Evolutionary conservation across 2,329 filamentous ascomycete species (phyloP).

Genomic region (Colletotrichum sp.): DNA sequence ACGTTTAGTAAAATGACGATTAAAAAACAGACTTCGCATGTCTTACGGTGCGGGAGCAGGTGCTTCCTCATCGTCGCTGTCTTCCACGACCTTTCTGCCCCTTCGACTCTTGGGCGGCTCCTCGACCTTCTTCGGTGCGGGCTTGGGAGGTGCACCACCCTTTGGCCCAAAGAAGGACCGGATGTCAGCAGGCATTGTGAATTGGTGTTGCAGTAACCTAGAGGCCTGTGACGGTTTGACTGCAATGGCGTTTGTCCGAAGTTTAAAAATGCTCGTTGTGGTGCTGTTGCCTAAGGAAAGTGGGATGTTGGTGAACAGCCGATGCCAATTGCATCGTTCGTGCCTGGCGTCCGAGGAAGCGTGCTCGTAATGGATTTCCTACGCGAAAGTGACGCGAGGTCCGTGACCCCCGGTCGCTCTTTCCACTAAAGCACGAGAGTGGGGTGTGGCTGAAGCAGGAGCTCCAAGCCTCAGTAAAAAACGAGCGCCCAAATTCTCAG

Average conservation of each 20-base stretch:
- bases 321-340: background rate
- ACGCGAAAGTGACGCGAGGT: constrained; percentile 52
- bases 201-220: background rate
- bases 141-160: constrained; percentile 60
- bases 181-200: constrained; percentile 80
- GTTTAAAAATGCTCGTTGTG: background rate
- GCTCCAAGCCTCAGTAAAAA: constrained; percentile 5
- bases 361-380: constrained; percentile 10
- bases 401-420: constrained; percentile 33
- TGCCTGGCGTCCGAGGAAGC: constrained; percentile 10
- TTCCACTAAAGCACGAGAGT: background rate
- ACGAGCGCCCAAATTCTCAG: constrained; percentile 24
- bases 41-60: constrained; percentile 23
- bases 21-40: too few species aligned
- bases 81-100: constrained; percentile 74
- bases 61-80: constrained; percentile 81
- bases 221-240: background rate
- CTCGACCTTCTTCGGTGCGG: constrained; percentile 49
- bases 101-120: constrained; percentile 49
- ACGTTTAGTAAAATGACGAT: background rate
- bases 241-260: background rate
- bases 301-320: background rate
- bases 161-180: constrained; percentile 88
- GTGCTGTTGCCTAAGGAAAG: background rate
- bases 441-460: constrained; percentile 23